A percentile compares a stretch with the other conserved stretches of the same genome.
These are phyloP conservation scores for Vigna reflexopilosa DNA, from an alignment of 306 rosid genomes.

Conservation along the genomic window DNA sequence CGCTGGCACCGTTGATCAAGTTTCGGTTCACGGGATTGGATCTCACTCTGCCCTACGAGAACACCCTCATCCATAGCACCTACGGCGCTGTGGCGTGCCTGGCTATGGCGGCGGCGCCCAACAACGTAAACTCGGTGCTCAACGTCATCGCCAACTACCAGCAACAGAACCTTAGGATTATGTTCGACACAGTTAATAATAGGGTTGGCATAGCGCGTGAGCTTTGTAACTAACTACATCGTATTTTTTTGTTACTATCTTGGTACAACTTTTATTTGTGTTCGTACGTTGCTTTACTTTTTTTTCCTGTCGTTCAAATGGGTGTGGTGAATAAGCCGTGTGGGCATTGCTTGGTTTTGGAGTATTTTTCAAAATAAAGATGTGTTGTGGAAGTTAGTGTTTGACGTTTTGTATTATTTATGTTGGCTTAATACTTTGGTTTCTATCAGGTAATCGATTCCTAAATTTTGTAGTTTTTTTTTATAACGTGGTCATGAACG, in stretches of 20 bases:
- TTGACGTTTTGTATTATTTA: background rate
- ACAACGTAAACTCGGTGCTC: conserved; percentile 71
- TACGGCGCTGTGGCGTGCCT: conserved; percentile 70
- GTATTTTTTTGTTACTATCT: background rate
- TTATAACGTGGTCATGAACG: no score
- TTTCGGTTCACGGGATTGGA: conserved; percentile 62
- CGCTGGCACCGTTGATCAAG: conserved; percentile 54
- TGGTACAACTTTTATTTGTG: background rate
- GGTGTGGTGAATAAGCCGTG: conserved; percentile 24
- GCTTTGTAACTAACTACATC: conserved; percentile 65
- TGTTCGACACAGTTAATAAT: conserved; percentile 81
- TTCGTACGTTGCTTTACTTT: conserved; percentile 6
- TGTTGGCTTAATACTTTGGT: no score
- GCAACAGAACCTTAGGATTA: conserved; percentile 86
- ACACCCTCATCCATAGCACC: conserved; percentile 70
- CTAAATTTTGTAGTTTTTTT: no score
- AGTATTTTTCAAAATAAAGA: background rate
- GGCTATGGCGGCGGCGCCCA: conserved; percentile 80
- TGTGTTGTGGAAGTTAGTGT: background rate
- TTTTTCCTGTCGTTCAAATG: background rate
- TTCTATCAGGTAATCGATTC: no score
- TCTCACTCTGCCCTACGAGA: conserved; percentile 68
- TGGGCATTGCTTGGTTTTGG: conserved; percentile 19
- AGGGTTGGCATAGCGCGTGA: conserved; percentile 88
- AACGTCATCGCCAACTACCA: conserved; percentile 92